These are phyloP conservation scores for Tolypocladium album DNA, from an alignment of 2,329 filamentous ascomycete species.

Conservation along the genomic window DNA sequence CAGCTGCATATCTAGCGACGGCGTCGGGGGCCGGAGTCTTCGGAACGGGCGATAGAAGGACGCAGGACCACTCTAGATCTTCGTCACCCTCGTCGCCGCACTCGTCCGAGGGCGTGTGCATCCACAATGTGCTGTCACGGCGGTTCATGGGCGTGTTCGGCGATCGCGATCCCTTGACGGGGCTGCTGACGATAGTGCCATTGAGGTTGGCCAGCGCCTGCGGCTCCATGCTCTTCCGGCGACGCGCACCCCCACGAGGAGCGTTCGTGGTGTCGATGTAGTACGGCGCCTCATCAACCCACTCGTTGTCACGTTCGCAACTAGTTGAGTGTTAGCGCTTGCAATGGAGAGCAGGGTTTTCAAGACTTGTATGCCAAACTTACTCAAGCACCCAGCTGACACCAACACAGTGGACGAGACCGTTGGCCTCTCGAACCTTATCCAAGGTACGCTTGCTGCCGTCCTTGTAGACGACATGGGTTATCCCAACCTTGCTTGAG, in stretches of 20 bases:
- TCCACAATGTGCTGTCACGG: conserved; percentile 44
- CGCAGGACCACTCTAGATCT: conserved; percentile 29
- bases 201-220: conserved; percentile 58
- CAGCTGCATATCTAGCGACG: conserved; percentile 40
- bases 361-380: conserved; percentile 25
- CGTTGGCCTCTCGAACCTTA: conserved; percentile 62
- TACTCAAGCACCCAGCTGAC: conserved; percentile 85
- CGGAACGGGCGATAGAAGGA: conserved; percentile 43
- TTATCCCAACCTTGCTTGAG: conserved; percentile 57
- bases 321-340: conserved; percentile 24
- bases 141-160: conserved; percentile 39
- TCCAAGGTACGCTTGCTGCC: conserved; percentile 71
- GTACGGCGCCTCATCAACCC: conserved; percentile 65
- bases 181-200: conserved; percentile 43
- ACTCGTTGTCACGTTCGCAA: conserved; percentile 65
- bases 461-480: conserved; percentile 85
- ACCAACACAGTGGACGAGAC: conserved; percentile 75
- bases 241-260: conserved; percentile 59
- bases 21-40: conserved; percentile 48
- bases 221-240: conserved; percentile 75
- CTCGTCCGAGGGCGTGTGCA: conserved; percentile 39
- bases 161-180: conserved; percentile 25
- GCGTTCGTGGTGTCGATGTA: conserved; percentile 55
- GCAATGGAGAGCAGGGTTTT: not conserved
- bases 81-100: conserved; percentile 25